Percentiles rank a stretch among this genome's conserved stretches.
These are phyloP conservation scores for Scleroderma bovista DNA, from an alignment of 768 basidiomycete species.

Conservation along the genomic window DNA sequence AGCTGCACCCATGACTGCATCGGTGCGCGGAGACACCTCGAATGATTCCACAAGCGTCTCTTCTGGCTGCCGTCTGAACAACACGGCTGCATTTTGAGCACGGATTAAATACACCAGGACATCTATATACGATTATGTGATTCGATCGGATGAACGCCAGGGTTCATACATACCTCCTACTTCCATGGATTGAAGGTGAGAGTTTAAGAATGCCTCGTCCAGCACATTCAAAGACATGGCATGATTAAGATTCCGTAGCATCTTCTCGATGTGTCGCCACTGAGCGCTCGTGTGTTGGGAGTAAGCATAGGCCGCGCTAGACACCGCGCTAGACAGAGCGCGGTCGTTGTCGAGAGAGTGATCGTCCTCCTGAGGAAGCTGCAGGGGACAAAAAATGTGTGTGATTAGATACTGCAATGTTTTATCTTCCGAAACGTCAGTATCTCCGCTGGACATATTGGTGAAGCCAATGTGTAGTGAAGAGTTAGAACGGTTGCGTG, in stretches of 20 bases:
- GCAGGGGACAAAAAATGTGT: slow-evolving; percentile 38
- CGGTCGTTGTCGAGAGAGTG: slow-evolving; percentile 16
- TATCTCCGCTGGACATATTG: not conserved
- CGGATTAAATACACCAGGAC: slow-evolving; percentile 33
- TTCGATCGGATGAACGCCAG: not conserved
- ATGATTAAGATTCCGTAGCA: slow-evolving; percentile 16
- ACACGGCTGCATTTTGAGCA: slow-evolving; percentile 45
- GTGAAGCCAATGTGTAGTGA: not conserved
- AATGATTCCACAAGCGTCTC: slow-evolving; percentile 38
- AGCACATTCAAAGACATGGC: slow-evolving; percentile 3
- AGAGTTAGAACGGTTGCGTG: not conserved
- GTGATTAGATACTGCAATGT: slow-evolving; percentile 28
- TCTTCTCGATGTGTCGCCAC: slow-evolving; percentile 24
- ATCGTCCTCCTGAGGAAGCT: slow-evolving; percentile 34
- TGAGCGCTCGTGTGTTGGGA: slow-evolving; percentile 2
- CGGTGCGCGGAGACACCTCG: slow-evolving; percentile 35
- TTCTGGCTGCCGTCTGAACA: slow-evolving; percentile 25
- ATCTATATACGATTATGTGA: slow-evolving; percentile 21
- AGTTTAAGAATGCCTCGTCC: slow-evolving; percentile 4
- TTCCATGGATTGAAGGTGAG: slow-evolving; percentile 15
- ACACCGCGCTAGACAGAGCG: slow-evolving; percentile 17
- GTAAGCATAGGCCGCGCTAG: slow-evolving; percentile 17
- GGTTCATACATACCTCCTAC: slow-evolving; percentile 14
- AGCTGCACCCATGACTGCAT: slow-evolving; percentile 27
- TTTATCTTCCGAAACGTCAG: not conserved